Evolutionary conservation across 2,329 filamentous ascomycete genomes (phyloP).

Genomic region (Pochonia chlamydosporia): DNA sequence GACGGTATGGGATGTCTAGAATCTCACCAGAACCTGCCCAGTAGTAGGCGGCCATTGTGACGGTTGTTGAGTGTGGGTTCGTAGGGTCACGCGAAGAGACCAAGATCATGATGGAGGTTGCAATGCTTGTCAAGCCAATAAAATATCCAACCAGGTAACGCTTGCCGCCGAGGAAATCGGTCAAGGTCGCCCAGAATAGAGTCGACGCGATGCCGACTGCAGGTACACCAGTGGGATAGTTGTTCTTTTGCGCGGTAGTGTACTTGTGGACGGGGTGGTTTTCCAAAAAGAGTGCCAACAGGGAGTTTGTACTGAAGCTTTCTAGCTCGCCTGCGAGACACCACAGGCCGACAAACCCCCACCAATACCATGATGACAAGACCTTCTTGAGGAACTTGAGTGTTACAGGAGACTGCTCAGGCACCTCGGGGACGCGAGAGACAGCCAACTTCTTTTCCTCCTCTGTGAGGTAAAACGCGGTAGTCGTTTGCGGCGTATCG

Average conservation of each 20-base stretch:
- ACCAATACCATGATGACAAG: constrained; percentile 57
- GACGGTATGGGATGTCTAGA: background rate
- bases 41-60: constrained; percentile 62
- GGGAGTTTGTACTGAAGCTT: constrained; percentile 60
- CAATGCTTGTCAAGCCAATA: constrained; percentile 58
- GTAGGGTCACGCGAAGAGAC: constrained; percentile 38
- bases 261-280: constrained; percentile 37
- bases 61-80: constrained; percentile 35
- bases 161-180: constrained; percentile 57
- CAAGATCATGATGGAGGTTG: constrained; percentile 57
- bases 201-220: constrained; percentile 55
- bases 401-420: constrained; percentile 37
- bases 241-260: constrained; percentile 44
- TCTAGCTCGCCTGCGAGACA: constrained; percentile 67
- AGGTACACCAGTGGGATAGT: constrained; percentile 51
- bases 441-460: constrained; percentile 39
- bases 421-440: constrained; percentile 31
- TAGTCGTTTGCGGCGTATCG: constrained; percentile 39
- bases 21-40: constrained; percentile 49
- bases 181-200: constrained; percentile 63
- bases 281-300: constrained; percentile 47
- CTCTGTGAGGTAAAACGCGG: constrained; percentile 36
- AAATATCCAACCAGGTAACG: constrained; percentile 62
- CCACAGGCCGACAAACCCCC: constrained; percentile 62
- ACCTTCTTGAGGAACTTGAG: constrained; percentile 47